Evolutionary conservation across 2,329 filamentous ascomycete species (phyloP).

Genomic region (Sordariomycetes sp.): DNA sequence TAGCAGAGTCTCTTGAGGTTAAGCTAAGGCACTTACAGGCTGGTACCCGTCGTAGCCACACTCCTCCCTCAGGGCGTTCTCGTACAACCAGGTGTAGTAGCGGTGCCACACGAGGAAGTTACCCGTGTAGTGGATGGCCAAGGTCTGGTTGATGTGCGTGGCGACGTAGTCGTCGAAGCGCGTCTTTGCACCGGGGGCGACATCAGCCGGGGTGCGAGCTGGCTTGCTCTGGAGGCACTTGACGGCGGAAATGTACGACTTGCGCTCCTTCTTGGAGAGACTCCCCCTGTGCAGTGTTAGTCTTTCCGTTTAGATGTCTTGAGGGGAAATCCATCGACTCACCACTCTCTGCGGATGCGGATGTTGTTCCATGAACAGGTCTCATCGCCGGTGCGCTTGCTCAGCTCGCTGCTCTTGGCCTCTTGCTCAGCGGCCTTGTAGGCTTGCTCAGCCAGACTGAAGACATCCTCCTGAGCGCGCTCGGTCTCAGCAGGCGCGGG

Average conservation of each 20-base stretch:
- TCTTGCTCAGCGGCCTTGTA: conserved; percentile 13
- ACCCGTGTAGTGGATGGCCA: conserved; percentile 29
- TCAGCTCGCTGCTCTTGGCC: conserved; percentile 6
- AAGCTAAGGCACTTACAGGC: conserved; percentile 15
- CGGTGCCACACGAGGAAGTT: conserved; percentile 21
- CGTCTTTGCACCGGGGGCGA: conserved; percentile 30
- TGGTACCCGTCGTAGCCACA: conserved; percentile 28
- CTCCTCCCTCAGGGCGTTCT: conserved; percentile 18
- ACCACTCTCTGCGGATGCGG: conserved; percentile 21
- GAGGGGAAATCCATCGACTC: too few relatives aligned
- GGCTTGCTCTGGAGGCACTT: conserved; percentile 31
- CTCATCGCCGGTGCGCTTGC: conserved; percentile 11
- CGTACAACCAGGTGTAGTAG: conserved; percentile 21
- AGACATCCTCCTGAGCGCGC: conserved; percentile 5
- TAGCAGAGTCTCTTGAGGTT: not conserved
- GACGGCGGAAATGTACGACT: conserved; percentile 33
- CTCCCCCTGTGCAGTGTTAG: conserved; percentile 14
- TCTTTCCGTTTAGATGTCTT: too few relatives aligned
- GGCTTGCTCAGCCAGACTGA: conserved; percentile 8
- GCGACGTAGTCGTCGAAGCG: conserved; percentile 42
- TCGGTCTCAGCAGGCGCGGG: not conserved
- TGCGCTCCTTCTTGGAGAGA: conserved; percentile 13
- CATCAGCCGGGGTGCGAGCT: conserved; percentile 18
- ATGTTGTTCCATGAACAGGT: conserved; percentile 16
- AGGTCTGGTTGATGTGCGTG: conserved; percentile 37